Evolutionary conservation across 2,329 filamentous ascomycete genomes (phyloP), one percentile per base, ranked within the genome.

Genomic region (Neofusicoccum ribis): DNA sequence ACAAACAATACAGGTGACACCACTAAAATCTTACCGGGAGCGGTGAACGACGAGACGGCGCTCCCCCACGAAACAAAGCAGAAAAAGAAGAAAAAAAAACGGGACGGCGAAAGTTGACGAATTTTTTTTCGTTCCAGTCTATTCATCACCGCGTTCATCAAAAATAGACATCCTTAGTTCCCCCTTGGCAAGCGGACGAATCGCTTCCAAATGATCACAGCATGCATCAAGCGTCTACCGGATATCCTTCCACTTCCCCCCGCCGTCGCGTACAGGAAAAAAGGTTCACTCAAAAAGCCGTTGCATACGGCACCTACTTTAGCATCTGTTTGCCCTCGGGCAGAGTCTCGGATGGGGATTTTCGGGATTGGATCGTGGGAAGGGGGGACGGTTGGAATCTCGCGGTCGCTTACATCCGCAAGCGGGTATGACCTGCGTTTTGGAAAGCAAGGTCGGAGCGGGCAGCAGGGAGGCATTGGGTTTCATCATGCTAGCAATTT

Each of bases 111-210:
- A 59, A 46, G 37, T 59, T 36, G 39, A 44, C 23, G 43, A 20
- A 27, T 34, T 23, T 27, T 23, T 20, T 23, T 36, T 59, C 54
- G 17, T 36, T 31, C 41, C 36, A 34, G 15, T 20, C 12, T 17
- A 5, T 20, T 23, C 15, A 46, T 41, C 39, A 41, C 17, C 39
- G 39, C 39, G 27, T 31, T 59, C 43, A 59, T 59, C 54, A 59
- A 59, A 59, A 59, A 59, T 59, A 59, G 54, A 59, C 54, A 46
- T 59, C 17, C 6, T 59, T 59, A 59, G 54, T 23, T 31, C 54
- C 23, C 15, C 14, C 27, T 59, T 36, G 54, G 54, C 41, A 41
- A 46, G 23, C 39, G 54, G 54, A 31, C 41, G 15, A 17, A 46
- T 46, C 7, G 41, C 54, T 59, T 23, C 39, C 41, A 36, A 23